Evolutionary conservation across 805 yeast genomes (phyloP), one percentile per base, ranked within the genome.

Genomic region (Zygosaccharomyces lentus): DNA sequence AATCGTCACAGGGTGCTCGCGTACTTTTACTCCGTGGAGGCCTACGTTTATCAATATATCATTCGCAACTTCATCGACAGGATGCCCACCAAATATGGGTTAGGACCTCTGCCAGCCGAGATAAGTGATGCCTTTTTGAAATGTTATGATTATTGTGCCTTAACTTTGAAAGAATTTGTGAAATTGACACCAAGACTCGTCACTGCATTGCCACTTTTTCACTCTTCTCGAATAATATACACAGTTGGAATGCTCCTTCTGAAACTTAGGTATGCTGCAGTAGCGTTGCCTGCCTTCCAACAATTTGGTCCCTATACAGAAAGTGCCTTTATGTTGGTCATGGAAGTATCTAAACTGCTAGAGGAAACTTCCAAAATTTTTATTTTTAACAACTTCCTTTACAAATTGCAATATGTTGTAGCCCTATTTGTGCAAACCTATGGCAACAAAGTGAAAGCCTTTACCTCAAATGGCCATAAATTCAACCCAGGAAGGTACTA

Each of bases 361-460:
- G 64, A 61, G 21, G 50, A 52, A 31, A 59, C 71, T 8, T 51
- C 65, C 5, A 49, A 59, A 38, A 53, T 54, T 30, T 72, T 68
- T 49, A 74, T 75, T 2, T 66, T 64, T 45, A 81, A 81, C 59
- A 71, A 71, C 54, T 73, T 75, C 43, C 61, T 82, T 45, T 70
- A 70, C 50, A 82, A 80, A 56, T 71, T 76, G 56, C 69, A 78
- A 45, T 69, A 81, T 41, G 78, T 82, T 23, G 63, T 82, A 23
- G 77, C 79, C 15, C 62, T 82, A 25, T 82, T 81, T 53, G 70
- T 77, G 12, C 84, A 80, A 54, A 80, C 86, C 0, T 82, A 81
- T 58, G 73, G 76, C 1, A 73, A 74, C 30, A 84, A 80, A 59
- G 72, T 81, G 47, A 62, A 61, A 26, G 55, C 53, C 6, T 44